Base-by-base conservation (phyloP, 1,139 yeast species). In the Lodderomyces pseudojiufengensis region DNA sequence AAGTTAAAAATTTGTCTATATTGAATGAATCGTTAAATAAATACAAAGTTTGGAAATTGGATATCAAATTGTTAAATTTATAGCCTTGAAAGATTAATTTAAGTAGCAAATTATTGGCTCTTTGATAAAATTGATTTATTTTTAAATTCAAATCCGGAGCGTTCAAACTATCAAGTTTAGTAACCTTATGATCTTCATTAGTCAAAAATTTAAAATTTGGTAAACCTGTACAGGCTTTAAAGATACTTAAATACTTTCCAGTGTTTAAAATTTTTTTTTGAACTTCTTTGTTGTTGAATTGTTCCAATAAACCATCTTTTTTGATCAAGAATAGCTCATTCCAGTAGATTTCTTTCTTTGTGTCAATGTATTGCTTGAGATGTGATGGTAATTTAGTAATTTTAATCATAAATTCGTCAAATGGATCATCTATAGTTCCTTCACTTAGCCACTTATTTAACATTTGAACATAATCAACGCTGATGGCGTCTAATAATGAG, bases 191-290 rank as follows among this genome's bases (percentile, higher is more conserved):
- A 12, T 26, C 21, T 5, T 12, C 16, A 9, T 29, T 27, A 7
- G 5, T 18, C 8, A 65, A 50, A 12, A 38, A 38, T 11, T 56
- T 56, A 32, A 67, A 60, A 37, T 63, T 57, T 28, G 63, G 62
- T 9, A 65, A 42, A 0, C 78, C 78, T 9, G 67, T 61, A 45
- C 86, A 78, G 38, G 70, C 78, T 40, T 79, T 73, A 38, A 84
- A 72, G 4, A 92, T 81, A 47, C 86, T 85, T 39, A 90, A 62
- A 48, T 82, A 82, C 55, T 87, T 88, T 1, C 99, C 99, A 0
- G 97, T 87, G 35, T 80, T 66, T 20, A 92, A 61, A 1, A 92
- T 72, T 52, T 84, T 83, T 34, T 65, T 65, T 48, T 83, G 85
- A 1, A 80, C 56, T 2, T 71, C 76, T n/a, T 65, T 65, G 35